Conservation (phyloP, 768 basidiomycete genomes). For the Termitomyces heimii region DNA sequence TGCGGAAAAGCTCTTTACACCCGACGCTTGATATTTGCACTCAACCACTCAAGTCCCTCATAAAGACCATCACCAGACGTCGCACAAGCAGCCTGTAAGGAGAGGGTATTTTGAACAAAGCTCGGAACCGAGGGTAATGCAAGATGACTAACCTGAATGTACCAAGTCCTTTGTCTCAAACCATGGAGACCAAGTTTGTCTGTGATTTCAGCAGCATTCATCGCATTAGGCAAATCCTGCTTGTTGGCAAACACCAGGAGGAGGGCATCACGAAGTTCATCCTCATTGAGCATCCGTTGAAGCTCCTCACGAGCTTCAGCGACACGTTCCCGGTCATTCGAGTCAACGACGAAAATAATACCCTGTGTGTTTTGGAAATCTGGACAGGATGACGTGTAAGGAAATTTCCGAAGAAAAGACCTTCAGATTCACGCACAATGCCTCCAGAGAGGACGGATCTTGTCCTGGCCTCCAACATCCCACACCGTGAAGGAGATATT, state of each 20-base stretch:
- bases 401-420: slow-evolving; percentile 14
- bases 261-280: slow-evolving; percentile 97
- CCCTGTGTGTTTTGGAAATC: slow-evolving; percentile 99
- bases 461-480: slow-evolving; percentile 99
- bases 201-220: slow-evolving; percentile 99
- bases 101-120: slow-evolving; percentile 11
- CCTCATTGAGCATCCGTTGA: slow-evolving; percentile 99
- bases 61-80: slow-evolving; percentile 98
- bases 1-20: slow-evolving; percentile 44
- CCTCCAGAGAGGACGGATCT: slow-evolving; percentile 99
- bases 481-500: slow-evolving; percentile 99
- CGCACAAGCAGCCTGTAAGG: slow-evolving; percentile 85
- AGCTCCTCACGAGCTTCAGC: slow-evolving; percentile 98
- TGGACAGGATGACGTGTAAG: slow-evolving; percentile 26
- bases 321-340: slow-evolving; percentile 99
- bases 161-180: slow-evolving; percentile 96
- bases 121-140: slow-evolving; percentile 6
- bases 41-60: slow-evolving; percentile 97
- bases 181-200: slow-evolving; percentile 99
- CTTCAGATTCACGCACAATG: slow-evolving; percentile 70
- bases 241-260: slow-evolving; percentile 99
- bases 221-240: slow-evolving; percentile 99
- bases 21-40: slow-evolving; percentile 84
- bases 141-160: slow-evolving; percentile 70
- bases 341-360: slow-evolving; percentile 99